Evolutionary conservation across 1,284 basidiomycete genomes (phyloP), one percentile per base, ranked within the genome.

Genomic region (Mycosarcoma maydis): DNA sequence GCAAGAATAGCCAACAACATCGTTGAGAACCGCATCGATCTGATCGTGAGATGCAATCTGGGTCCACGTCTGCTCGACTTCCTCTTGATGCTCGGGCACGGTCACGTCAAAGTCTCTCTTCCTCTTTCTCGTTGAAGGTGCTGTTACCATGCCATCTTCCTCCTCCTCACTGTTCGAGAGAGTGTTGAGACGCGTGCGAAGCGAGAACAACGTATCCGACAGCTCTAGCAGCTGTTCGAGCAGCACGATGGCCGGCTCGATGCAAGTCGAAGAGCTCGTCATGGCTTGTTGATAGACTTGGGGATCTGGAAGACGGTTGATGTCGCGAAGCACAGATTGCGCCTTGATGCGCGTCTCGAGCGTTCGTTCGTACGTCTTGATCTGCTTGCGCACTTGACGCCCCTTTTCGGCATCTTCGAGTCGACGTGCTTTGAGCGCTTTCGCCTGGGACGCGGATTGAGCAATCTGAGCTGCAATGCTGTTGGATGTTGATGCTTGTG

Each of bases 381-480:
- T 68, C 38, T 76, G 77, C 55, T 70, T 75, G 23, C 70, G 67
- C 6, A 76, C 74, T 27, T 75, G 54, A 2, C 62, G 64, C 0
- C 76, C 76, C 33, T 75, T 76, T n/a, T 69, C 57, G 19, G 73
- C 76, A n/a, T 78, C 76, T 40, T 77, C 67, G 10, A 65, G 32
- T 3, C 61, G 65, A 11, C 57, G 54, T 19, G 71, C 62, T 37
- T 65, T 61, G 26, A 79, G 60, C 29, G 61, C 64, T 39, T 69
- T 55, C 22, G 75, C 39, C 29, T 78, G 68, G 3, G 56, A 42
- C 6, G 42, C 56, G 13, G 64, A 68, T 32, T 74, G 58, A 3
- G 55, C 54, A 20, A 67, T 58, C 33, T 76, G 74, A 0, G 66
- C 60, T 10, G 71, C 70, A 24, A 69, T 72, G 37, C 44, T 54